A percentile compares a stretch with the other conserved stretches of the same genome.
Evolutionary conservation across 768 basidiomycete genomes (phyloP).

Genomic region (Mycena olivaceomarginata): DNA sequence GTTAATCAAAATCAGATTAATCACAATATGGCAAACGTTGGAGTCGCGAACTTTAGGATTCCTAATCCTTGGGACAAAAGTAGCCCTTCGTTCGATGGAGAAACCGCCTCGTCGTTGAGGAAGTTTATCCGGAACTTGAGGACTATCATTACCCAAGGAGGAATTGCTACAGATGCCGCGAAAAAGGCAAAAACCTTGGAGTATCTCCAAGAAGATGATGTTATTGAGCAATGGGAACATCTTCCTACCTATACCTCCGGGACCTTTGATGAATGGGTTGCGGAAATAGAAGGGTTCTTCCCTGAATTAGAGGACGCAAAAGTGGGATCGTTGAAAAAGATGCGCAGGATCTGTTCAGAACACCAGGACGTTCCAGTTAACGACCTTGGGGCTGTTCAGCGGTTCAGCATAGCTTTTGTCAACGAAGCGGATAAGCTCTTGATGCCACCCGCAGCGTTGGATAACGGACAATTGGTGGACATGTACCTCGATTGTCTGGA

Average conservation of each 20-base stretch:
- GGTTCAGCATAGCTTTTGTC: neutral
- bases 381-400: neutral
- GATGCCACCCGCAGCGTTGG: no score
- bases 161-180: no score
- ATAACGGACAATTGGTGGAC: no score
- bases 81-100: neutral
- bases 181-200: no score
- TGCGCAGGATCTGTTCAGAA: neutral
- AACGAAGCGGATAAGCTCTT: neutral
- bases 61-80: neutral
- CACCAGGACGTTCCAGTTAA: neutral
- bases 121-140: neutral
- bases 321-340: neutral
- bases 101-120: neutral
- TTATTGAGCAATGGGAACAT: no score
- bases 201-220: neutral
- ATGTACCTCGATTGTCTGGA: no score
- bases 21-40: neutral
- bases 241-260: no score
- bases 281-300: no score
- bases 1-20: no score
- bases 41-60: neutral
- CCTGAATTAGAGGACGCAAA: neutral
- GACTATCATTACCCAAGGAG: no score
- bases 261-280: no score